Conservation (phyloP, 2,329 filamentous ascomycete genomes). For the Karstenula rhodostoma region DNA sequence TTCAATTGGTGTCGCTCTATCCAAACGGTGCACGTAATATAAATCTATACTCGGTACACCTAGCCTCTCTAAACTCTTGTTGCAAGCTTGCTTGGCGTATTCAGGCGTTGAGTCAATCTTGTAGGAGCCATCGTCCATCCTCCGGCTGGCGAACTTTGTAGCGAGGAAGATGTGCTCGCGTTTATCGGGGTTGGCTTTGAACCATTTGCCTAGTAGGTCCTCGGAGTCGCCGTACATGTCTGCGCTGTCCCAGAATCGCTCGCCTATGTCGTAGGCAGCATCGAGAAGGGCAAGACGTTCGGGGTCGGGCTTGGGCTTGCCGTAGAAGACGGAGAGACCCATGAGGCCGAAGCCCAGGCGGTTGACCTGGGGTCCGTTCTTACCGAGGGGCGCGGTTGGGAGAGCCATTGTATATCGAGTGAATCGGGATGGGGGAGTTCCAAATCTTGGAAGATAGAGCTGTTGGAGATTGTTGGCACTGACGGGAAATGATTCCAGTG, state of each 20-base stretch:
- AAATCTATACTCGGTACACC: constrained; percentile 56
- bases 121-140: constrained; percentile 54
- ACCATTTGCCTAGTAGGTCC: constrained; percentile 46
- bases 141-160: constrained; percentile 55
- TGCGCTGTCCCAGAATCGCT: constrained; percentile 42
- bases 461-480: background rate
- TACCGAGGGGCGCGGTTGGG: constrained; percentile 58
- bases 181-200: constrained; percentile 47
- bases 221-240: constrained; percentile 47
- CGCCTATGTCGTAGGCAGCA: constrained; percentile 57
- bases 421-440: background rate
- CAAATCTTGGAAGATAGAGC: background rate
- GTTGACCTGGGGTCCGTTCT: constrained; percentile 58
- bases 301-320: constrained; percentile 55
- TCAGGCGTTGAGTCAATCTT: constrained; percentile 52
- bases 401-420: constrained; percentile 37
- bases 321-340: constrained; percentile 58
- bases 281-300: constrained; percentile 61
- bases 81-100: constrained; percentile 50
- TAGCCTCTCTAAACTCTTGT: constrained; percentile 51
- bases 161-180: constrained; percentile 59
- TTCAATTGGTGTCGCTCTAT: constrained; percentile 55
- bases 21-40: constrained; percentile 55
- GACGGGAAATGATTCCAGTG: background rate
- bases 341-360: constrained; percentile 63